Evolutionary conservation across 2,329 filamentous ascomycete species (phyloP), one percentile per base, ranked within the genome.

Genomic region (Stagonosporopsis vannaccii): DNA sequence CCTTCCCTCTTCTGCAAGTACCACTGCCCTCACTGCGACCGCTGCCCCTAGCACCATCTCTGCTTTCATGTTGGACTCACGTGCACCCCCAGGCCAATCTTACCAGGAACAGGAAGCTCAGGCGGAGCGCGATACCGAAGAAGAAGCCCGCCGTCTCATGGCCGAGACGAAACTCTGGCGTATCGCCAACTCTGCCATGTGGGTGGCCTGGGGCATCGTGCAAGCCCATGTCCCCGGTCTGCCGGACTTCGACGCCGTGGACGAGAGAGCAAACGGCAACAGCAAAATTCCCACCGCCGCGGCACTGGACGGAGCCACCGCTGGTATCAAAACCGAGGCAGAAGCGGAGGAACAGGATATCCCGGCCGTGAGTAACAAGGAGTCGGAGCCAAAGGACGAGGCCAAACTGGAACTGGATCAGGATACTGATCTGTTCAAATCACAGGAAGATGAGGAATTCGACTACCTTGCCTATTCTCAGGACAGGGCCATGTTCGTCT

Each of bases 201-300:
- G 95, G 95, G 86, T 96, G 22, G 91, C 92, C 1, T 99, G 95
- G 95, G 95, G 95, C 22, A 91, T 98, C 59, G 90, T 99, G 47
- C 95, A 99, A 78, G 94, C 95, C 43, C 93, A 95, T 73, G 83
- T 96, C 1, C 87, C 91, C 0, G 91, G 88, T 0, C 81, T 94
- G 72, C 85, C 89, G 17, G 77, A 79, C 15, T 80, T 81, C 32
- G 78, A 76, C 13, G 59, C 63, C 1, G 52, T 53, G 23, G 59
- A 62, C n/a, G n/a, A n/a, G n/a, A n/a, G n/a, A 32, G 30, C 30
- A 5, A 59, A 61, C 13, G 36, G 56, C 8, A 33, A 33, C 19
- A 58, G 53, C 15, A 45, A 66, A 25, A 67, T 67, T 11, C 20
- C 41, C 19, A 26, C 33, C 22, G 70, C 66, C 36, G 66, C 65